Percentiles rank a stretch among this genome's conserved stretches.
phyloP scores from a whole-genome alignment of 805 yeast genomes.

The Metschnikowia kofuensis region DNA sequence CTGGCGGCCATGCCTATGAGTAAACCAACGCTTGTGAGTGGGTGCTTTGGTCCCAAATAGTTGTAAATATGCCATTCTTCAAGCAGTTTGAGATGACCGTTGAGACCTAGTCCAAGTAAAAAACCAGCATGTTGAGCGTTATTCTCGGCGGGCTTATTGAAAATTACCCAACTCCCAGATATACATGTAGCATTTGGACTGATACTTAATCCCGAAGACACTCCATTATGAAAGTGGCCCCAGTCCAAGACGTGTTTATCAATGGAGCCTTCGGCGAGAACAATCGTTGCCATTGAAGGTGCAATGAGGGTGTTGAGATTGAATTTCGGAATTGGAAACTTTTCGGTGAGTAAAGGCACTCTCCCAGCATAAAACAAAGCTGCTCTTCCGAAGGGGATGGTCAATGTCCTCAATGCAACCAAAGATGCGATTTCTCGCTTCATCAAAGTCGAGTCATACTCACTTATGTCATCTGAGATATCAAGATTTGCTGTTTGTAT shows the following conservation, averaged over 20 bases:
- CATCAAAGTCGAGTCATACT: constrained; percentile 51
- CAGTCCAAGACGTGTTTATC: constrained; percentile 56
- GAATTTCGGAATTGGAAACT: constrained; percentile 73
- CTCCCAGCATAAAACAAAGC: constrained; percentile 67
- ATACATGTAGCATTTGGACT: constrained; percentile 66
- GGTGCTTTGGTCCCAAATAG: constrained; percentile 85
- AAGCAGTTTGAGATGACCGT: constrained; percentile 76
- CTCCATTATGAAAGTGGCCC: constrained; percentile 94
- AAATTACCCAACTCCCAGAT: constrained; percentile 88
- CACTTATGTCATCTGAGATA: constrained; percentile 42
- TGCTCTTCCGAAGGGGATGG: constrained; percentile 77
- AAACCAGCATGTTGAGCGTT: constrained; percentile 93
- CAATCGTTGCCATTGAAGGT: constrained; percentile 64
- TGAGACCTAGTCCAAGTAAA: constrained; percentile 84
- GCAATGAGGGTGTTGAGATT: constrained; percentile 63
- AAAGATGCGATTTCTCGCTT: constrained; percentile 60
- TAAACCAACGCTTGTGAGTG: constrained; percentile 80
- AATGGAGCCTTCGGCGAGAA: constrained; percentile 51
- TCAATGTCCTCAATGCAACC: constrained; percentile 67
- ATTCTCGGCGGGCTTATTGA: constrained; percentile 68
- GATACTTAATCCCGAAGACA: constrained; percentile 77
- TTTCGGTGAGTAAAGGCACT: constrained; percentile 79
- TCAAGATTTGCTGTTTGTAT: constrained; percentile 52
- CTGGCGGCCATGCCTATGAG: constrained; percentile 93
- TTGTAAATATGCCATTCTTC: constrained; percentile 98